A percentile compares a stretch with the other conserved stretches of the same genome.
Conservation (phyloP, 257 asterid species). For the Cruciata laevipes region DNA sequence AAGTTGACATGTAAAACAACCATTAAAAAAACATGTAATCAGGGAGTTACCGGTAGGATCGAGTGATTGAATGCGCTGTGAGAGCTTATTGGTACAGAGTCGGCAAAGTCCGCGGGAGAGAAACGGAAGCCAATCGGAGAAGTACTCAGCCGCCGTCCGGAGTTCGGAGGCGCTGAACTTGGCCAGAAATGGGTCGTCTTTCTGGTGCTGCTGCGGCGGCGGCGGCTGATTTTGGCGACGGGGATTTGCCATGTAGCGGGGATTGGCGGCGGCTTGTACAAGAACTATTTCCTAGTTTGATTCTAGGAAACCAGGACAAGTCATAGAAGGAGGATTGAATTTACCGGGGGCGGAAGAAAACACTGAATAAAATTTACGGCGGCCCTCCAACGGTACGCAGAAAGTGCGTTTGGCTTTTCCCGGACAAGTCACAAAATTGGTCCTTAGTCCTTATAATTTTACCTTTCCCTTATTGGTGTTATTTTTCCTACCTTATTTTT, state of each 20-base stretch:
- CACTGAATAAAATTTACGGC: neutral
- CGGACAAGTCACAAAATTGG: too few relatives aligned
- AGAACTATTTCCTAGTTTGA: too few relatives aligned
- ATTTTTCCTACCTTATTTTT: too few relatives aligned
- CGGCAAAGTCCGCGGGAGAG: conserved; percentile 77
- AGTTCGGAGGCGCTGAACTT: conserved; percentile 52
- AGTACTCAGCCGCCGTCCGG: conserved; percentile 66
- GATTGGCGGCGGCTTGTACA: too few relatives aligned
- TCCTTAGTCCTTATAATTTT: too few relatives aligned
- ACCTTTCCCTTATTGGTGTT: too few relatives aligned
- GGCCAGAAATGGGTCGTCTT: conserved; percentile 44
- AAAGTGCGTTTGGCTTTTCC: too few relatives aligned
- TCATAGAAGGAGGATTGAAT: neutral
- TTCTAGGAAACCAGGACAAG: too few relatives aligned
- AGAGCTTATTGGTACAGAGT: conserved; percentile 35
- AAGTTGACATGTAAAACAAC: too few relatives aligned
- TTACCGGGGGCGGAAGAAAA: neutral
- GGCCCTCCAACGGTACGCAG: neutral
- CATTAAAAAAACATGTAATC: neutral
- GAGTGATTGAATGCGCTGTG: conserved; percentile 58
- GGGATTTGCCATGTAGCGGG: conserved; percentile 22
- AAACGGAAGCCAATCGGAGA: conserved; percentile 87
- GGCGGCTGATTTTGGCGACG: conserved; percentile 8
- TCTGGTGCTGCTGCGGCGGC: too few relatives aligned
- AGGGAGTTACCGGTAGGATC: conserved; percentile 19